Base-by-base conservation (phyloP, 495 filamentous ascomycete genomes). In the Penicillium ochrochloron region DNA sequence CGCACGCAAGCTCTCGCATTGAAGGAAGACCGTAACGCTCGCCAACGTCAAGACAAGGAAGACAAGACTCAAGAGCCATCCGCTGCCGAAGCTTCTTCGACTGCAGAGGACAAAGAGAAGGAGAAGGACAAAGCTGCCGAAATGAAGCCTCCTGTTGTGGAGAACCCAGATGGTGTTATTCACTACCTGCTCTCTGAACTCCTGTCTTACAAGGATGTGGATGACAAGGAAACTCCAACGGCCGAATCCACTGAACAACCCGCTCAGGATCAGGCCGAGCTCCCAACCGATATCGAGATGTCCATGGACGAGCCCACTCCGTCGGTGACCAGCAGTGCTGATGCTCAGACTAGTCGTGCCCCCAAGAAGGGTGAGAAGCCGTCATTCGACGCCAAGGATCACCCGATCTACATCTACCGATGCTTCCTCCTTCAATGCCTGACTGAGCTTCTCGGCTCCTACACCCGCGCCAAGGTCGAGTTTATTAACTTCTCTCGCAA, bases 401-500 rank as follows among this genome's bases (percentile, higher is more conserved):
- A 99, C 73, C 91, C 93, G 1, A 97, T 96, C 63, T 97, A 95
- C 76, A 89, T 97, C 61, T 99, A 98, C 70, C 87, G 96, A 23
- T 97, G 92, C 80, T 97, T 98, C 80, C 82, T 99, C 60, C 83
- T 99, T 44, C 92, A 97, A 72, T 97, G 94, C 70, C 81, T 99
- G 35, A 90, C 93, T 0, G 95, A 99, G 73, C 84, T 99, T 19
- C 82, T 99, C n/a, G 89, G 89, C 44, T 94, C 89, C 69, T 98
- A 97, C 79, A 97, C 92, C 63, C 89, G 93, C 31, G 89, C 92
- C 42, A 99, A 99, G 81, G 84, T 98, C 23, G 96, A 99, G 70
- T 99, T 99, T 73, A 97, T 99, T 76, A 97, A 97, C 72, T 98
- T 97, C 81, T 97, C 94, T 57, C 88, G 95, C 63, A 92, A 92